Base-by-base conservation (phyloP, 805 yeast species). In the Yueomyces sp. region DNA sequence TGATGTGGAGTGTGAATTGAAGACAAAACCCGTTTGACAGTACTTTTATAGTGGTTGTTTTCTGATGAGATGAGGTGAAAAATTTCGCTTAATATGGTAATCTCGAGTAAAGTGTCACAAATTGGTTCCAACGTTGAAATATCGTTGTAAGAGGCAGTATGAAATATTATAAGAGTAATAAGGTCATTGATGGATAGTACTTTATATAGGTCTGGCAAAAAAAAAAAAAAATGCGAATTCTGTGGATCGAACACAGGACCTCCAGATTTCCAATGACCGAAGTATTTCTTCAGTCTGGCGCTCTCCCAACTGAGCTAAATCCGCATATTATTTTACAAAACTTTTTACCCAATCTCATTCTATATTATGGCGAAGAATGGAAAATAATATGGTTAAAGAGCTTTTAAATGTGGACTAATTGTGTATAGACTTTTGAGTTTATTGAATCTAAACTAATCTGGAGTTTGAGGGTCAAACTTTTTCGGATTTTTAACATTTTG, bases 241-340 rank as follows among this genome's bases (percentile, higher is more conserved):
- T 77, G 85, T 76, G 85, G 85, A 77, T 79, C 81, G 85, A 80
- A 80, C 85, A 76, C 85, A 77, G 81, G 84, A 79, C 86, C 85
- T 80, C 74, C 84, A 79, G 67, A 63, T 59, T 36, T 40, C 45
- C 19, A 19, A 29, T 28, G 42, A 43, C 53, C 49, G 51, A 50
- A 50, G 53, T 49, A 42, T 47, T 47, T 51, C 65, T 64, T 63
- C 66, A 62, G 67, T 62, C 67, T 63, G 66, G 63, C 67, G 67
- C 68, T 64, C 67, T 64, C 67, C 67, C 67, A 56, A 59, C 67
- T 64, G 68, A 64, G 68, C 68, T 64, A 64, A 63, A 62, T 56
- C 66, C 64, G 67, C 67, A 39, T 37, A 32, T 30, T 36, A 36
- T 19, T 33, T 36, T 19, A 19, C 19, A 19, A 19, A 19, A 19